These are phyloP conservation scores for Rhynchosporium secalis DNA, from an alignment of 2,329 filamentous ascomycete species.

Conservation along the genomic window DNA sequence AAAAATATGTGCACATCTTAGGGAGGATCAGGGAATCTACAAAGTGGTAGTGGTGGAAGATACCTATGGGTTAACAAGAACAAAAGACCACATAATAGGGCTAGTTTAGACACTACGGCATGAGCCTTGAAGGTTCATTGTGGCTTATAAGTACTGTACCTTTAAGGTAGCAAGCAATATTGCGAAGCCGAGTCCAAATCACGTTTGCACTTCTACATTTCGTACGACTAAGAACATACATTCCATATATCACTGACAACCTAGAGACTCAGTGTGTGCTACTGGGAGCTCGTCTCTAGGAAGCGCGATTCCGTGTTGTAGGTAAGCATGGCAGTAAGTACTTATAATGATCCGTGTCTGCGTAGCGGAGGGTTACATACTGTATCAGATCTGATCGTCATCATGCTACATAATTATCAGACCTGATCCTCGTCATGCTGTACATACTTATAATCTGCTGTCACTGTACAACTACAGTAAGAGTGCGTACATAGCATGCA, in stretches of 20 bases:
- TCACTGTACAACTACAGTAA: no score
- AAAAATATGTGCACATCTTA: no score
- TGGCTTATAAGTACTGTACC: no score
- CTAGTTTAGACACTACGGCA: not conserved
- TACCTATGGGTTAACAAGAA: not conserved
- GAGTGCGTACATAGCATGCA: not conserved
- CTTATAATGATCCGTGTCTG: not conserved
- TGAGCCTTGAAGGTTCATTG: not conserved
- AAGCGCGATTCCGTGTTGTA: constrained; percentile 1
- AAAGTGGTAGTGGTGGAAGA: not conserved
- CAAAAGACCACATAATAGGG: not conserved
- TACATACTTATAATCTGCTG: no score
- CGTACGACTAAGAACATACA: no score
- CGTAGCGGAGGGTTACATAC: not conserved
- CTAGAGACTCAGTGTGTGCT: not conserved
- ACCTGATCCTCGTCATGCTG: constrained; percentile 1
- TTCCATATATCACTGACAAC: no score
- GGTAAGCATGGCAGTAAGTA: not conserved
- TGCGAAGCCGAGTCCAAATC: no score
- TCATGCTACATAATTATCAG: not conserved
- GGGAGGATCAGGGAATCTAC: no score
- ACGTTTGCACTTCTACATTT: no score
- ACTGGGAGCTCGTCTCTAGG: not conserved
- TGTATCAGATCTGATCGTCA: not conserved
- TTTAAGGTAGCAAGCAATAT: no score